A percentile compares a stretch with the other conserved stretches of the same genome.
Conservation (phyloP, 306 rosid genomes). For the Corylus avellana region DNA sequence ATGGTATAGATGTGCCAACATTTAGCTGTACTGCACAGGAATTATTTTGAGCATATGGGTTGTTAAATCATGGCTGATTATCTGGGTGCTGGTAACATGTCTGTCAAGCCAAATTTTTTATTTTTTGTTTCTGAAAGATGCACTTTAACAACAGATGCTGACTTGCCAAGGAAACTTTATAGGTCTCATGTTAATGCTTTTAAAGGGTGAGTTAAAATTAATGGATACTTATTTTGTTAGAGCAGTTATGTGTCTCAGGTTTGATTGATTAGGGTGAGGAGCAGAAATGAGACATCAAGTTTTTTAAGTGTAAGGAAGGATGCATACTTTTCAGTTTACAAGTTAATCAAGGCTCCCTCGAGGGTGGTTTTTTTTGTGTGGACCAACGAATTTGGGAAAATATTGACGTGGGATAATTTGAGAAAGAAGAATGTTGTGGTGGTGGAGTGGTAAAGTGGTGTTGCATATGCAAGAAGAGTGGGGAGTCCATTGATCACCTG, state of each 20-base stretch:
- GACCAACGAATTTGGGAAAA: too few species aligned
- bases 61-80: background rate
- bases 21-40: background rate
- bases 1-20: background rate
- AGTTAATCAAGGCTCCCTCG: background rate
- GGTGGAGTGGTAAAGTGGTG: too few species aligned
- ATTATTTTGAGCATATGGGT: background rate
- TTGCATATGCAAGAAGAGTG: too few species aligned
- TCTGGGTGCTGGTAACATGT: background rate
- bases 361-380: too few species aligned
- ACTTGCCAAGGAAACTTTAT: background rate
- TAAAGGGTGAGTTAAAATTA: background rate
- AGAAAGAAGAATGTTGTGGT: too few species aligned
- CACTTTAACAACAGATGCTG: conserved; percentile 1
- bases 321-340: background rate
- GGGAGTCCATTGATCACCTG: too few species aligned
- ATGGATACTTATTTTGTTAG: background rate
- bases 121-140: background rate
- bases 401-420: too few species aligned
- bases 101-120: background rate
- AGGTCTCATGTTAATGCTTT: background rate
- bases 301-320: background rate
- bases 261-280: background rate
- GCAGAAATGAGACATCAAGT: background rate
- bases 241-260: background rate